Evolutionary conservation across 1,139 yeast species (phyloP), one percentile per base, ranked within the genome.

Genomic region (Yamadazyma blattariae): DNA sequence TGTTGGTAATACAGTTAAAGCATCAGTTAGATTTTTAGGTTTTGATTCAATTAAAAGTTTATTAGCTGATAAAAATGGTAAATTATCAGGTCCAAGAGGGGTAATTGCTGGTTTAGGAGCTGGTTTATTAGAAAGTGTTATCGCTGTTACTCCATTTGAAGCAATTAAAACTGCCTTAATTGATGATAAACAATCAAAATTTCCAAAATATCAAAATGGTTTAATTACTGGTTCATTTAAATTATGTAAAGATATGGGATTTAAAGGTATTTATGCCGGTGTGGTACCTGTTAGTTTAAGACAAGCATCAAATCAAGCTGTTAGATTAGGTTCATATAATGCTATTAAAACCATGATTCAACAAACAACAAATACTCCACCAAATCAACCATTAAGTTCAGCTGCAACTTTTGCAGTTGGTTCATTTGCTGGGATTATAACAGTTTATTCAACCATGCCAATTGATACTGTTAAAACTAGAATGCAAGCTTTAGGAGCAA

Each of bases 401-500:
- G 77, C 74, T 1, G 70, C 89, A 43, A 92, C 97, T 0, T 92
- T 92, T 60, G 74, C 80, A 2, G 87, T 92, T 9, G 98, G 98
- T 28, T 88, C 97, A 2, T 73, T 88, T 51, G 96, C 97, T 1
- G 98, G 98, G 19, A 72, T 84, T 34, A 82, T 92, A 36, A 92
- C 98, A 0, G 98, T 92, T 13, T 92, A 92, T 60, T 70, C 96
- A 4, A 92, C 98, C 8, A 92, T 92, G 97, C 98, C 98, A 9
- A 82, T 92, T 27, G 98, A 92, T 57, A 92, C 97, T 0, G 96
- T 92, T 44, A 92, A 92, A 67, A 92, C 98, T 1, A 77, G 98
- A 62, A 92, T 92, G 97, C 98, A 92, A 66, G 85, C 96, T 20
- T 71, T 92, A 47, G 94, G 87, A 25, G 87, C 97, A 4, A 74